phyloP scores from a whole-genome alignment of 148 eudicot species.

The Salicornia ramosissima region DNA sequence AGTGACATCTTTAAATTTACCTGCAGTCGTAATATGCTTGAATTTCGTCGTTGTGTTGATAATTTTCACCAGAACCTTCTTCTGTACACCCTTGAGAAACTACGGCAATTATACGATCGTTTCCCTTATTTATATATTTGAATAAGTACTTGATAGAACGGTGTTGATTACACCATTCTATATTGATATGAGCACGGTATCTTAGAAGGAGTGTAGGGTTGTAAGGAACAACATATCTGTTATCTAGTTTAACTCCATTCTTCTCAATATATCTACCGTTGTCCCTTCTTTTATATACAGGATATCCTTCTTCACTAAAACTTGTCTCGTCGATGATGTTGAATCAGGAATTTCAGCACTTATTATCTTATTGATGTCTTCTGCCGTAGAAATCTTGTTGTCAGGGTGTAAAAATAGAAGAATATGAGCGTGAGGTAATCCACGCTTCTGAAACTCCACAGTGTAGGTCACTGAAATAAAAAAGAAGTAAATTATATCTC shows the following conservation, averaged over 20 bases:
- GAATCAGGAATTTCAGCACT: background rate
- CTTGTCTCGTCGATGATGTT: background rate
- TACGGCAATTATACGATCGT: background rate
- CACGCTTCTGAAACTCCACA: too few species aligned
- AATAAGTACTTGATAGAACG: background rate
- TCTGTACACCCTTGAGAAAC: background rate
- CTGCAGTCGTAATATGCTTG: background rate
- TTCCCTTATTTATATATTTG: constrained; percentile 6
- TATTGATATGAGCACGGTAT: too few species aligned
- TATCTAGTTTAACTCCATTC: background rate
- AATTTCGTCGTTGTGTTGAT: background rate
- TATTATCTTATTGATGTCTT: background rate
- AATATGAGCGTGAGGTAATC: too few species aligned
- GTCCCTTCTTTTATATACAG: background rate
- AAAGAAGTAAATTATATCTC: background rate
- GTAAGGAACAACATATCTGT: background rate
- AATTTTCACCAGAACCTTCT: background rate
- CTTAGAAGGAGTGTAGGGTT: background rate
- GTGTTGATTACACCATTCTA: too few species aligned
- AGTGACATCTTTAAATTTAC: background rate
- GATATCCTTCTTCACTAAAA: background rate
- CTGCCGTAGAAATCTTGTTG: background rate
- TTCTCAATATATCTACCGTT: background rate
- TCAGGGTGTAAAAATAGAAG: background rate
- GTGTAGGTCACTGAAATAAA: too few species aligned